Evolutionary conservation across 73 alveolate species (phyloP).

Genomic region (Urostyla sp.): DNA sequence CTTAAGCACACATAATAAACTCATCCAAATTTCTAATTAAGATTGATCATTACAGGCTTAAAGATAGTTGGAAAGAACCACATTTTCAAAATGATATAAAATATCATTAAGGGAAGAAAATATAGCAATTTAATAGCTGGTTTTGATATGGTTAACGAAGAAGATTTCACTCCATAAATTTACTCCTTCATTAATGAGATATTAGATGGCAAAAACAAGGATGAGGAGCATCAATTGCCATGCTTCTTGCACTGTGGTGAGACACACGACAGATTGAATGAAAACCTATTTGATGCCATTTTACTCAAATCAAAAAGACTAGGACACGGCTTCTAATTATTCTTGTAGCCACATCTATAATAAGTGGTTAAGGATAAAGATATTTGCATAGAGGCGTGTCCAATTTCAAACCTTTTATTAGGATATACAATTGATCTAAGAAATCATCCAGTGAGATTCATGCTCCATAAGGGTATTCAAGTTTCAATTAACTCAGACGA

Average conservation of each 20-base stretch:
- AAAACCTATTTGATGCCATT: conserved; percentile 61
- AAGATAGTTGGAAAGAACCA: conserved; percentile 46
- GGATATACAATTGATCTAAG: conserved; percentile 68
- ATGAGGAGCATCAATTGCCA: conserved; percentile 27
- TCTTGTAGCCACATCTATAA: conserved; percentile 47
- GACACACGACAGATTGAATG: conserved; percentile 42
- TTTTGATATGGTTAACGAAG: conserved; percentile 70
- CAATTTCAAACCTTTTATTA: conserved; percentile 60
- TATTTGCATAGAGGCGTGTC: conserved; percentile 72
- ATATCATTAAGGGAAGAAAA: conserved; percentile 29
- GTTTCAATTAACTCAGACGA: conserved; percentile 62
- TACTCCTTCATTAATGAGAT: conserved; percentile 17
- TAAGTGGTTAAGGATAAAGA: conserved; percentile 59
- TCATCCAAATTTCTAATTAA: conserved; percentile 34
- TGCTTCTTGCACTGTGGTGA: conserved; percentile 70
- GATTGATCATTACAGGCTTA: conserved; percentile 56
- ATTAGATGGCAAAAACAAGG: conserved; percentile 6
- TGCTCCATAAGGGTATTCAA: conserved; percentile 51
- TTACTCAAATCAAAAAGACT: conserved; percentile 46
- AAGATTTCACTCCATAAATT: conserved; percentile 54
- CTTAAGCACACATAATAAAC: conserved; percentile 41
- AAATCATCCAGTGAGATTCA: conserved; percentile 66
- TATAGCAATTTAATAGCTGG: conserved; percentile 50
- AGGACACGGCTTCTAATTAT: conserved; percentile 69
- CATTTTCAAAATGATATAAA: conserved; percentile 5